Conservation (phyloP, 2,329 filamentous ascomycete genomes). For the Daldinia eschscholtzii region DNA sequence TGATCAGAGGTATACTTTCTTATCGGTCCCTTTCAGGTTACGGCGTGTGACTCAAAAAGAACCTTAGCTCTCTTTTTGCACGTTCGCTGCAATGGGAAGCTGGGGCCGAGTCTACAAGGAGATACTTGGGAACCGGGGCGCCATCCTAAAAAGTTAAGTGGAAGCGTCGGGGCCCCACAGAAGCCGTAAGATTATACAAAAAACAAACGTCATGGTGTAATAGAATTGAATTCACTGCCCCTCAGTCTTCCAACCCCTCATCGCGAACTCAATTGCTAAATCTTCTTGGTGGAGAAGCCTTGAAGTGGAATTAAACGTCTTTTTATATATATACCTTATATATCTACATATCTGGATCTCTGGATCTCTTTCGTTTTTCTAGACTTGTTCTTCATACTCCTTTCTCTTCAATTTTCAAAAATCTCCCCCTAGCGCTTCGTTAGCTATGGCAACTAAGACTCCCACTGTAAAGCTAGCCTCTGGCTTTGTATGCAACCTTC, state of each 20-base stretch:
- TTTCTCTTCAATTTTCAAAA: neutral
- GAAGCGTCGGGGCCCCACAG: conserved; percentile 33
- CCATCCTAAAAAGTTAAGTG: conserved; percentile 38
- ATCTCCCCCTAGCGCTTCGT: neutral
- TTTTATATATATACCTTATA: neutral
- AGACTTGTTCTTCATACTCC: neutral
- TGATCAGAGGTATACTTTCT: neutral
- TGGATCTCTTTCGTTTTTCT: neutral
- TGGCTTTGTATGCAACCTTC: conserved; percentile 51
- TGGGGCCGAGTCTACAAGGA: conserved; percentile 15
- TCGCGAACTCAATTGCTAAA: conserved; percentile 23
- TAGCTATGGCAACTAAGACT: conserved; percentile 45
- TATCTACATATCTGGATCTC: too few species aligned
- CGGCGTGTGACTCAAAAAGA: neutral
- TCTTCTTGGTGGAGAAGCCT: neutral
- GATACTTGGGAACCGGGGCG: conserved; percentile 11
- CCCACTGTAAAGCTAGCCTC: conserved; percentile 54
- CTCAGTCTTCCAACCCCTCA: conserved; percentile 29
- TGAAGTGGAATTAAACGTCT: neutral
- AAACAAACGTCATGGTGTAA: conserved; percentile 38
- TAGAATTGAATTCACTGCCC: conserved; percentile 18
- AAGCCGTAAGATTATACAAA: conserved; percentile 18
- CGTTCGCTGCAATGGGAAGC: conserved; percentile 4
- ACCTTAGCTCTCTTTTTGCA: conserved; percentile 4
- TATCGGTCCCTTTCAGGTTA: neutral